Base-by-base conservation (phyloP, 768 basidiomycete genomes). In the Suillus occidentalis region DNA sequence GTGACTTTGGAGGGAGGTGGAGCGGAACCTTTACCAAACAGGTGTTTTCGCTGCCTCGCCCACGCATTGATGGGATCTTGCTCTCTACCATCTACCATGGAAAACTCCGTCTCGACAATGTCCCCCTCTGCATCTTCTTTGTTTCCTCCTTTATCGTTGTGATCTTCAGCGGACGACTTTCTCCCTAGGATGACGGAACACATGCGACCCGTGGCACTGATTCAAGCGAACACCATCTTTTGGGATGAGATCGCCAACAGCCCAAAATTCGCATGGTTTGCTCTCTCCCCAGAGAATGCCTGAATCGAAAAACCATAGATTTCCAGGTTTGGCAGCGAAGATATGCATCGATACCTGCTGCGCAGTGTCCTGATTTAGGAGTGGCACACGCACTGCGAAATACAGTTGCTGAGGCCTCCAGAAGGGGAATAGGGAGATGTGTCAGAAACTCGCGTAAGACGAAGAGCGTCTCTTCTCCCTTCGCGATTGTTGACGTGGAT, bases 211-310 rank as follows among this genome's bases (percentile, higher is more conserved):
- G 84, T 86, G 16, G 87, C 88, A 28, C 85, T 86, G 55, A 88
- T 77, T 77, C 28, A 90, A 73, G 57, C 85, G 70, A 68, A 86
- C 77, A 18, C 81, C 87, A 22, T 85, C 85, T 64, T 79, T 82
- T 60, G 79, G 75, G 20, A 84, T 72, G n/a, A 93, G 74, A 67
- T 88, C 85, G 53, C 81, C 79, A 28, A 89, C 75, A 4, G 87
- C 76, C 87, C 91, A 92, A 70, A 90, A 92, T 68, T 91, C 89
- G 70, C 89, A 91, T 3, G 90, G 90, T 67, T 89, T 89, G 71
- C 84, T 85, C 72, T 91, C 88, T 28, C 88, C 90, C 85, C 89
- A 89, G 9, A 93, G 81, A 18, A 93, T 81, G 7, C 90, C 91
- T 28, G 80, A 78, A 47, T 81, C 76, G 55, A 89, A 79, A 79